Base-by-base conservation (phyloP, 345 rosid genomes). In the Eucalyptus microcorys region DNA sequence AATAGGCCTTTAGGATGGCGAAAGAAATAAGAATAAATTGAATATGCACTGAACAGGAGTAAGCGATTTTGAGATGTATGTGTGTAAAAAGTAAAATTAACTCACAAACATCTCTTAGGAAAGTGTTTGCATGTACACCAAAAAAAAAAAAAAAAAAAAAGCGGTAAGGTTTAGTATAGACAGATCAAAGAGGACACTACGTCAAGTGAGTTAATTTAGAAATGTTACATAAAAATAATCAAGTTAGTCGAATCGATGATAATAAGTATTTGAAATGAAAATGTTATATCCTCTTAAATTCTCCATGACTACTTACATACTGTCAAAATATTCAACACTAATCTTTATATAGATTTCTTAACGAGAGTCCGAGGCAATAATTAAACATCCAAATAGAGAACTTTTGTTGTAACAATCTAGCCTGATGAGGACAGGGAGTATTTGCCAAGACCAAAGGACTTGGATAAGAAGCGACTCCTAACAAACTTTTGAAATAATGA, bases 391-490 rank as follows among this genome's bases (percentile, higher is more conserved):
- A 64, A n/a, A 64, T n/a, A n/a, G 7, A 64, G 11, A 64, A 64
- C 14, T n/a, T 64, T 64, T 64, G 76, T 64, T 64, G 76, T 14
- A n/a, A n/a, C 10, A 32, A n/a, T n/a, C 37, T 4, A 8, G 19
- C 32, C 0, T 0, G 2, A 61, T 4, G 0, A 27, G 68, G 68
- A 27, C 0, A 10, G 9, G 9, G 37, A 15, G 10, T 14, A 34
- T 64, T 7, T 3, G 71, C 37, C 3, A 6, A 8, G 37, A 16
- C 37, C 5, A 14, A 1, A 7, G 5, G 37, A 17, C 4, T n/a
- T 14, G 17, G 40, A n/a, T 64, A 1, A 64, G 40, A 64, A n/a
- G 76, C 1, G 3, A 9, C 40, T 64, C 10, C 2, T n/a, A 2
- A 4, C 40, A 64, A 4, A n/a, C 17, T 64, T n/a, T n/a, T 64